Percentiles rank a stretch among this genome's conserved stretches.
phyloP scores from a whole-genome alignment of 1,139 yeast species.

The Sugiyamaella japonica region DNA sequence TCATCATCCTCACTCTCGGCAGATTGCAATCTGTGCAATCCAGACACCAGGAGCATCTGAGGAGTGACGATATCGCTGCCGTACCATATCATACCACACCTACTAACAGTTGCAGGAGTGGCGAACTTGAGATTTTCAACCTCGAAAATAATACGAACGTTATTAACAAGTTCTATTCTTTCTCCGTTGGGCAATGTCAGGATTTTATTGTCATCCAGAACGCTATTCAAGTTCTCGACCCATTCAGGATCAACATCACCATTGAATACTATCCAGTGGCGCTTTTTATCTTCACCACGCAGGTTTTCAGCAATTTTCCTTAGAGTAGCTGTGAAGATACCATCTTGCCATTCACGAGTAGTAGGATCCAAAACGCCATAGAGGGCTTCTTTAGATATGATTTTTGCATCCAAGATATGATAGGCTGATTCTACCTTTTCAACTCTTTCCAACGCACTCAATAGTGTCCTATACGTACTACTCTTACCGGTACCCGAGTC shows the following conservation, averaged over 20 bases:
- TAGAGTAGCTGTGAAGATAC: conserved; percentile 69
- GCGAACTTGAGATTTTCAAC: conserved; percentile 65
- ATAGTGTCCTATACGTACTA: conserved; percentile 51
- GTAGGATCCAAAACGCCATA: conserved; percentile 72
- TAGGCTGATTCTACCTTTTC: conserved; percentile 45
- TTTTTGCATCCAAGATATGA: conserved; percentile 71
- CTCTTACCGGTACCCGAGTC: conserved; percentile 76
- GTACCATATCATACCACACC: conserved; percentile 90
- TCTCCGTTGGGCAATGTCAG: conserved; percentile 91
- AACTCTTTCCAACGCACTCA: conserved; percentile 46
- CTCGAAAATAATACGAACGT: conserved; percentile 72
- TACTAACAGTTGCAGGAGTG: conserved; percentile 88
- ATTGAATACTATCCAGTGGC: conserved; percentile 83
- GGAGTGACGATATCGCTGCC: conserved; percentile 43
- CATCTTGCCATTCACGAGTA: conserved; percentile 94
- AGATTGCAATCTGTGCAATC: not conserved
- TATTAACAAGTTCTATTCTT: conserved; percentile 63
- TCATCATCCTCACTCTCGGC: conserved; percentile 20
- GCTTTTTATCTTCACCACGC: conserved; percentile 57
- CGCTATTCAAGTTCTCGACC: conserved; percentile 90
- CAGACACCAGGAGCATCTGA: conserved; percentile 30
- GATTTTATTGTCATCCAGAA: conserved; percentile 80
- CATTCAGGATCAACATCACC: conserved; percentile 95
- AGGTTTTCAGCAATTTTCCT: conserved; percentile 59
- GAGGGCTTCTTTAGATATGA: conserved; percentile 61